phyloP scores from a whole-genome alignment of 1,284 basidiomycete species.

The Retiboletus fuscus region DNA sequence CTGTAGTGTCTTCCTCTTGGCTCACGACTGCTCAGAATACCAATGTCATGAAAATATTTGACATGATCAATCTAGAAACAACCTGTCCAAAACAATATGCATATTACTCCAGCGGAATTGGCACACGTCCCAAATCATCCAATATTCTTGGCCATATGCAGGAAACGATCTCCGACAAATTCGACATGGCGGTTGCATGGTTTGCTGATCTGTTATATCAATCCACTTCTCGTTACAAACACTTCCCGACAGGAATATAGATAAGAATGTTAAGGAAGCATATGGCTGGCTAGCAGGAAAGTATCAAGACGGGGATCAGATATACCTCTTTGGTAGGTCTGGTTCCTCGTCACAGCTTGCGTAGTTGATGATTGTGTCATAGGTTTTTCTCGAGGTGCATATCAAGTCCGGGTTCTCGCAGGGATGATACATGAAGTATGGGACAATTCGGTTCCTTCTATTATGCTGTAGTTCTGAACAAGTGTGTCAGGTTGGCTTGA shows the following conservation, averaged over 20 bases:
- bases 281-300: no score
- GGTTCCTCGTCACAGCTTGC: background rate
- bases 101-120: constrained; percentile 45
- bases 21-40: constrained; percentile 47
- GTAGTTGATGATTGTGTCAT: background rate
- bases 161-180: constrained; percentile 33
- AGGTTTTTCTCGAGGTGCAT: constrained; percentile 41
- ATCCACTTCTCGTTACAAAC: background rate
- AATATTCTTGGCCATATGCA: constrained; percentile 34
- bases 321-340: no score
- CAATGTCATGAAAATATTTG: constrained; percentile 51
- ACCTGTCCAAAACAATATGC: constrained; percentile 39
- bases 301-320: no score
- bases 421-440: constrained; percentile 53
- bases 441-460: background rate
- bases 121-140: constrained; percentile 36
- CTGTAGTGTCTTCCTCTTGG: background rate
- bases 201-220: constrained; percentile 22
- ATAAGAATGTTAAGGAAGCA: constrained; percentile 43
- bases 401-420: constrained; percentile 53
- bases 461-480: background rate
- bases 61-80: constrained; percentile 36
- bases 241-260: constrained; percentile 34
- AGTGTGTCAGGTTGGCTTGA: constrained; percentile 15
- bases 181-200: constrained; percentile 47